These are phyloP conservation scores for Vitis cinerea DNA, from an alignment of 164 flowering plant species.

Conservation along the genomic window DNA sequence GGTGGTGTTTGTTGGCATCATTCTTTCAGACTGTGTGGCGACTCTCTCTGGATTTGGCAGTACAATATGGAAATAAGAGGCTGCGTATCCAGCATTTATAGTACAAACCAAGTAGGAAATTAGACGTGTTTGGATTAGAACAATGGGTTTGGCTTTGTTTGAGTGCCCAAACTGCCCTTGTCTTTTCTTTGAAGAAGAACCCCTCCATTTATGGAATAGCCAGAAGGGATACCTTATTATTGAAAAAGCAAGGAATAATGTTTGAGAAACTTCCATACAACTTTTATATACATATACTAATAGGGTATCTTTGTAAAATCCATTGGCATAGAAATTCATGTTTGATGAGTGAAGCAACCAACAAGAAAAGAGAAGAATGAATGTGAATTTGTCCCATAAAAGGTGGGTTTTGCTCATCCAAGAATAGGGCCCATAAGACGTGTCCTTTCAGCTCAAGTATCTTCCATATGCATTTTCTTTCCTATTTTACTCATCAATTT, in stretches of 20 bases:
- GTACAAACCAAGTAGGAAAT: no score
- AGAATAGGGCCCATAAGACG: constrained; percentile 12
- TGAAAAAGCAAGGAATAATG: no score
- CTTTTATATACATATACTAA: not conserved
- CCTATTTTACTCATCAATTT: not conserved
- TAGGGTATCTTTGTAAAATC: not conserved
- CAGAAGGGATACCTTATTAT: no score
- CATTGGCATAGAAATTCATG: not conserved
- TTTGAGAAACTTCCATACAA: no score
- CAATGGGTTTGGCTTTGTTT: no score
- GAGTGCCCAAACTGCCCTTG: no score
- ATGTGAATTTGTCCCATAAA: constrained; percentile 4
- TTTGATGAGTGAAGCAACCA: constrained; percentile 18
- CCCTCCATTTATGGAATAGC: no score
- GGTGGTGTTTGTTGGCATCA: constrained; percentile 17
- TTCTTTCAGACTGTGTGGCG: not conserved
- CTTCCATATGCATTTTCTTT: not conserved
- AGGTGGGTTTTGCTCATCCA: not conserved
- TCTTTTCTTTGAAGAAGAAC: no score
- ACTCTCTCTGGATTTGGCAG: constrained; percentile 13
- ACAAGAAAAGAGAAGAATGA: constrained; percentile 2
- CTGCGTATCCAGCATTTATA: no score
- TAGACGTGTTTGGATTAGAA: no score
- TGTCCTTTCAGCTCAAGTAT: constrained; percentile 13
- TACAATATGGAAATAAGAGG: no score